Base-by-base conservation (phyloP, 768 basidiomycete genomes). In the Suillus clintonianus region DNA sequence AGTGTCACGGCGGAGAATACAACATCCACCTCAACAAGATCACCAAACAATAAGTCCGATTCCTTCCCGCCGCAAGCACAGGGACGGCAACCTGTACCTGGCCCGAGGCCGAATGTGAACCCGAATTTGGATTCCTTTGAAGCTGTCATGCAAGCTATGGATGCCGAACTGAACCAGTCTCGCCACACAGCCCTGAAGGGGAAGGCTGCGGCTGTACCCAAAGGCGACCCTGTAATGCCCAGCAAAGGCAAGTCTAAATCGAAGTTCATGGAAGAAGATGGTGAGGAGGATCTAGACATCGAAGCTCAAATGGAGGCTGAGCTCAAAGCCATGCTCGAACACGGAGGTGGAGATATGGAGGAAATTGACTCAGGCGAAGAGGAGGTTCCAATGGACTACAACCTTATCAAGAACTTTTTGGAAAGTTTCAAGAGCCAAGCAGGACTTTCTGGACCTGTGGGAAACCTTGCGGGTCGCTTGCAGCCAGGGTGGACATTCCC, bases 131-230 rank as follows among this genome's bases (percentile, higher is more conserved):
- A 96, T 73, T 95, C 95, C 0, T 99, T 99, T 66, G 97, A 99
- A 72, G 86, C 91, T 1, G 93, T 99, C 37, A 99, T 99, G 97
- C 85, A 86, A 71, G 95, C 95, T 3, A 93, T 99, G 89, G 97
- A 99, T 68, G 85, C 80, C 19, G 92, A 97, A 68, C 81, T 99
- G 36, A 81, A 80, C 22, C 85, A 81, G 17, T 74, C 78, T 51
- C 81, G 79, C 34, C 70, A 78, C 41, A 64, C 69, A 27, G 68
- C 54, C n/a, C 13, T 45, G 50, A 51, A 69, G 65, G 43, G 48
- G 67, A 74, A 68, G 36, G 41, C 64, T 53, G 55, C 61, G 14
- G 42, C 64, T 8, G 15, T 59, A 50, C 59, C 68, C 61, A 61
- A 62, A 34, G 30, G 58, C 8, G 50, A 45, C 9, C 11, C 63